Conservation (phyloP, 495 filamentous ascomycete genomes). For the Hypoxylon perforatum region DNA sequence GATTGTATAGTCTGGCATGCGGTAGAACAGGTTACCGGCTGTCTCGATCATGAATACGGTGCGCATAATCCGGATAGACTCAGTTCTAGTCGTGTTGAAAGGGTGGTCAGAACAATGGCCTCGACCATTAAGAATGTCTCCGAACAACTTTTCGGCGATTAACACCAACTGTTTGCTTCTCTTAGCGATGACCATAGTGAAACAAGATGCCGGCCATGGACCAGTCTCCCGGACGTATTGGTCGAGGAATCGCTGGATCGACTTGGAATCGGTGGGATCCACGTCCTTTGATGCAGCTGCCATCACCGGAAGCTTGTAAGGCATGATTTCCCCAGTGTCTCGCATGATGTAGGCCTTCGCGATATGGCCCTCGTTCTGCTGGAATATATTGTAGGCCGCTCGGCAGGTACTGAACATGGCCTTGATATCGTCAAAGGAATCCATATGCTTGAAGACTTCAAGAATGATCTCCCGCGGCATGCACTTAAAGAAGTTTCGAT, state of each 20-base stretch:
- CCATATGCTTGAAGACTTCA: slow-evolving; percentile 4
- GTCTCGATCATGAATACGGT: slow-evolving; percentile 14
- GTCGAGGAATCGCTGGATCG: not conserved
- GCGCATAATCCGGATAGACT: not conserved
- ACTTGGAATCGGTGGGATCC: not conserved
- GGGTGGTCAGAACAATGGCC: no score
- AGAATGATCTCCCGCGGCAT: not conserved
- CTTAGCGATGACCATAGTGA: slow-evolving; percentile 5
- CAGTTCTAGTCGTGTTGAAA: no score
- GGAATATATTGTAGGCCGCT: not conserved
- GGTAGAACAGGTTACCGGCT: slow-evolving; percentile 7
- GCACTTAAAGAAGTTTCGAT: not conserved
- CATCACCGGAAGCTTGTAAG: slow-evolving; percentile 8
- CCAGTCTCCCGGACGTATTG: not conserved
- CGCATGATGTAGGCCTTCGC: not conserved
- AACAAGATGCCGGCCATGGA: not conserved
- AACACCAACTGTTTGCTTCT: no score
- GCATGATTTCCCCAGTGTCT: no score
- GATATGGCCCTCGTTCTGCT: not conserved
- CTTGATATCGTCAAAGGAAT: slow-evolving; percentile 2
- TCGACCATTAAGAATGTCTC: no score
- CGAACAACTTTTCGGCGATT: not conserved
- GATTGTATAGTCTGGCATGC: not conserved
- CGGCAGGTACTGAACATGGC: slow-evolving; percentile 7
- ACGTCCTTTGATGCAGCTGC: slow-evolving; percentile 7